Base-by-base conservation (phyloP, 345 rosid species). In the Syzygium oleosum region DNA sequence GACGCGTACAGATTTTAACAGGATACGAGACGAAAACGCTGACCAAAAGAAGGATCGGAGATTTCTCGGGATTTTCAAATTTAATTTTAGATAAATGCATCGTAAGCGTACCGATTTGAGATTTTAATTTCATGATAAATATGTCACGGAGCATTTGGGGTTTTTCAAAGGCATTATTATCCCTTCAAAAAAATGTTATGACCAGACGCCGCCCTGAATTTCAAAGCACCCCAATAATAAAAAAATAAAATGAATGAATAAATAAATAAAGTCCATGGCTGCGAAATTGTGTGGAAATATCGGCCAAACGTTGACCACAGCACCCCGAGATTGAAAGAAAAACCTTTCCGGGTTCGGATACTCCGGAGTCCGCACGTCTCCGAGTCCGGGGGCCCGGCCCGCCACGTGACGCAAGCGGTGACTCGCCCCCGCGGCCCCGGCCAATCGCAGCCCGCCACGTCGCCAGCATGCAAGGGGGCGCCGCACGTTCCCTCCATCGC, bases 391-490 rank as follows among this genome's bases (percentile, higher is more conserved):
- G 25, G 6, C 0, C 54, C 46, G 31, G n/a, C 85, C 88, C 84
- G 87, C 90, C 92, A 85, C 92, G 89, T 89, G 94, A 94, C 91
- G 92, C 54, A 90, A 90, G 92, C 87, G 29, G 89, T 93, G 94
- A 93, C 87, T 54, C 53, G 22, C 31, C 9, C 31, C 25, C 46
- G 46, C 6, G 5, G 41, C 5, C 34, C 68, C 85, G 41, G 38
- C 65, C 73, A 77, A 85, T 46, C 19, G 23, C 25, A 0, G 0
- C 6, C 6, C 0, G 77, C 90, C 97, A 95, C 92, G 91, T 91
- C 77, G 91, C 86, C 15, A 19, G 7, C 83, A 73, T 19, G 83
- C 83, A 38, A 2, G 49, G 38, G 49, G 27, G 6, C 25, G 25
- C 27, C 15, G 55, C 54, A 85, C 31, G 23, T 1, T 10, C 3